Evolutionary conservation across 179 eudicot species (phyloP).

Genomic region (Camellia oleifera): DNA sequence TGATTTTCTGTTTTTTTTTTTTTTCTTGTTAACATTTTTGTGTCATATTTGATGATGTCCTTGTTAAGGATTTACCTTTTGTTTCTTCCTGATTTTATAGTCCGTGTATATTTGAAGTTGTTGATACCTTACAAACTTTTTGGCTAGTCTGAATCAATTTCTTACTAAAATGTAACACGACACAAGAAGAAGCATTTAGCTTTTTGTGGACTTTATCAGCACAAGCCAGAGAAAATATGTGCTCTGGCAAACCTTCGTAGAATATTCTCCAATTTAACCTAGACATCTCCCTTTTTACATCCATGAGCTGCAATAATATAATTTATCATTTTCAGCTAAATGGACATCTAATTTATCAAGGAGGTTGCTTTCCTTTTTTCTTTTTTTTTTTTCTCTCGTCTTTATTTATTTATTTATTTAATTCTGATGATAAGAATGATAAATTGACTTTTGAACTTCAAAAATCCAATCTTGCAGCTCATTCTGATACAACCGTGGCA

Average conservation of each 20-base stretch:
- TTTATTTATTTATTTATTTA: not conserved
- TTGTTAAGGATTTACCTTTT: not conserved
- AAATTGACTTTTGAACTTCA: not conserved
- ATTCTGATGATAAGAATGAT: not conserved
- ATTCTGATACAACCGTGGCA: conserved; percentile 60
- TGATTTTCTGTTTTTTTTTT: no score
- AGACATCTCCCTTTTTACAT: not conserved
- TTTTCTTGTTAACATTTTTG: not conserved
- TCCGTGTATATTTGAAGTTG: not conserved
- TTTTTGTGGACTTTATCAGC: no score
- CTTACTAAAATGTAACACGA: no score
- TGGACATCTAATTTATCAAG: not conserved
- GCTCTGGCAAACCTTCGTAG: no score
- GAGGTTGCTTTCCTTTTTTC: not conserved
- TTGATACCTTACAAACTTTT: no score
- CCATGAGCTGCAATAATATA: no score
- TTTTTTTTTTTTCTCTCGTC: not conserved
- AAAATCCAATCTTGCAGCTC: conserved; percentile 38
- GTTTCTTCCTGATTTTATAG: not conserved
- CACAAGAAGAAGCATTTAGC: no score
- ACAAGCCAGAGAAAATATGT: no score
- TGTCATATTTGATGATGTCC: not conserved
- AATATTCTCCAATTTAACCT: no score
- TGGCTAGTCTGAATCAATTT: no score
- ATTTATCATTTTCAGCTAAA: not conserved